Conservation (phyloP, 805 yeast genomes). For the Myxozyma geophila region DNA sequence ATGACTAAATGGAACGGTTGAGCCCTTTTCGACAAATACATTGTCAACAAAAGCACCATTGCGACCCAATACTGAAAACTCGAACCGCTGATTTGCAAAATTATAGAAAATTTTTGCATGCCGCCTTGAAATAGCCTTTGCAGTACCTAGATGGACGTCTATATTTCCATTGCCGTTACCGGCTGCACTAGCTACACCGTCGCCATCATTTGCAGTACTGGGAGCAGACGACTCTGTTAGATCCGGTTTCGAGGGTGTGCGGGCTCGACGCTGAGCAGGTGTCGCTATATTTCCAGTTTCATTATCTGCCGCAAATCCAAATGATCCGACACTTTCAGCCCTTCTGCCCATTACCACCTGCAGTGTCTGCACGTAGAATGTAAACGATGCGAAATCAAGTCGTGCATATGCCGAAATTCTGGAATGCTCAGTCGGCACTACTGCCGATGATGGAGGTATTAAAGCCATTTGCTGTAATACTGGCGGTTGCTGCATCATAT, state of each 20-base stretch:
- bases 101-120: constrained; percentile 97
- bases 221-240: neutral
- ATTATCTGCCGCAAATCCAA: constrained; percentile 34
- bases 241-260: constrained; percentile 18
- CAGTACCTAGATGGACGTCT: constrained; percentile 90
- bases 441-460: constrained; percentile 4
- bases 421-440: constrained; percentile 31
- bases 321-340: constrained; percentile 62
- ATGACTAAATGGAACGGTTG: constrained; percentile 84
- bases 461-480: constrained; percentile 1
- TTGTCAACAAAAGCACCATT: constrained; percentile 98
- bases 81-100: constrained; percentile 94
- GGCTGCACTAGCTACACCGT: neutral
- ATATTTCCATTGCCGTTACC: constrained; percentile 49
- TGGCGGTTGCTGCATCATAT: constrained; percentile 1
- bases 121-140: constrained; percentile 89
- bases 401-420: constrained; percentile 53
- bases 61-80: constrained; percentile 86
- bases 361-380: constrained; percentile 94
- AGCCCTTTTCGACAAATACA: constrained; percentile 83
- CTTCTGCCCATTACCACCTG: constrained; percentile 93
- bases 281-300: constrained; percentile 9
- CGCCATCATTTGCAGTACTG: neutral
- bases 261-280: constrained; percentile 19
- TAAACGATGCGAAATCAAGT: constrained; percentile 87